Evolutionary conservation across 164 flowering plant species (phyloP).

Genomic region (Vitis rotundifolia): DNA sequence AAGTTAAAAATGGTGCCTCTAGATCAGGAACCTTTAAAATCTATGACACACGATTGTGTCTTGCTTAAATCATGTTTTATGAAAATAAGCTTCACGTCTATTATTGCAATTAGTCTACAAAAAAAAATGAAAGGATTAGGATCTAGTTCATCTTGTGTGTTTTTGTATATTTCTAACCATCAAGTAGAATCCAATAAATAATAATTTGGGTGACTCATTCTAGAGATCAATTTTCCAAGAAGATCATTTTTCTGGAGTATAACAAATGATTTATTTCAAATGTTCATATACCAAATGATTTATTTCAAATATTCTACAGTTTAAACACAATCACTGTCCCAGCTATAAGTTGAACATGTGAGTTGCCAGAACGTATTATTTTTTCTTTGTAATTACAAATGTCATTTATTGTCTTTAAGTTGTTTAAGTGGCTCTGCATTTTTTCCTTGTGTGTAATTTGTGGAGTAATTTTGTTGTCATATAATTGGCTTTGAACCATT

Average conservation of each 20-base stretch:
- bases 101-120: not conserved
- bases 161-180: not conserved
- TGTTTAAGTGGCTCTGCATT: not conserved
- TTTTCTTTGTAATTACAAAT: not conserved
- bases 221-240: not conserved
- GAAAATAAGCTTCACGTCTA: not conserved
- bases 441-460: slow-evolving; percentile 1
- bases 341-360: not conserved
- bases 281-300: not conserved
- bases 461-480: slow-evolving; percentile 6
- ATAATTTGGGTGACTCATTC: not conserved
- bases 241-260: not conserved
- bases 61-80: not conserved
- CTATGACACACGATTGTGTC: not conserved
- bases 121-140: not conserved
- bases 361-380: not conserved
- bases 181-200: not conserved
- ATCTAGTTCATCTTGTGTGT: not conserved
- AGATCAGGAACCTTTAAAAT: not conserved
- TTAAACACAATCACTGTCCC: not conserved
- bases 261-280: not conserved
- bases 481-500: slow-evolving; percentile 8
- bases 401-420: not conserved
- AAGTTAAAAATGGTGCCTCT: not conserved
- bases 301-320: not conserved